Base-by-base conservation (phyloP, 306 rosid species). In the Prunus padus region DNA sequence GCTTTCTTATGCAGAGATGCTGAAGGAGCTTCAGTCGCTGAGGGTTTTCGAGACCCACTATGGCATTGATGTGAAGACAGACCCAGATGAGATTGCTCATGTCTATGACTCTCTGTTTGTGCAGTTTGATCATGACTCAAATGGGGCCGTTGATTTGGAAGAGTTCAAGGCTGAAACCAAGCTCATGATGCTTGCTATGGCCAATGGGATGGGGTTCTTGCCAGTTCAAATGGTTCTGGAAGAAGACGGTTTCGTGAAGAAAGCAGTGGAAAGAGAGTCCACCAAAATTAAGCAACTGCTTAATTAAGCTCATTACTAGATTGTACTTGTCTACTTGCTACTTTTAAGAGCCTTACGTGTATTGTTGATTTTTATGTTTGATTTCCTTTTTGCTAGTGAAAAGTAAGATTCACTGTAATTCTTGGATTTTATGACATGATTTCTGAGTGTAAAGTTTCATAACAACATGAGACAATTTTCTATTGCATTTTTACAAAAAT, bases 171-270 rank as follows among this genome's bases (percentile, higher is more conserved):
- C 73, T 25, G 98, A 89, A 76, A 88, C 96, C 47, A 88, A 82
- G 88, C 68, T 65, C 66, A 90, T 87, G 84, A 75, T 93, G 96
- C 82, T 93, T 66, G 95, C 91, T 19, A 86, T 93, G 96, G 91
- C 96, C 0, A 86, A 81, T 46, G 91, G 91, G n/a, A 64, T 93
- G 82, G 96, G 95, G 11, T 81, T 85, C 88, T 73, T 84, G 81
- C 93, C 96, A 1, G 44, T 93, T 76, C 96, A 87, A 78, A 92
- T 89, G 96, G 79, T 81, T 33, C 28, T 88, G 73, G 96, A 89
- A 84, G 85, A 87, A 78, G 89, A 79, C 28, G 79, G 96, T 72
- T 69, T 85, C 44, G 77, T 92, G 55, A 92, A 81, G 82, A 85
- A 71, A 74, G 97, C 96, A n/a, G 96, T 88, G 44, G 96, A 92